phyloP scores from a whole-genome alignment of 768 basidiomycete genomes.

The Lenzites betulinus region DNA sequence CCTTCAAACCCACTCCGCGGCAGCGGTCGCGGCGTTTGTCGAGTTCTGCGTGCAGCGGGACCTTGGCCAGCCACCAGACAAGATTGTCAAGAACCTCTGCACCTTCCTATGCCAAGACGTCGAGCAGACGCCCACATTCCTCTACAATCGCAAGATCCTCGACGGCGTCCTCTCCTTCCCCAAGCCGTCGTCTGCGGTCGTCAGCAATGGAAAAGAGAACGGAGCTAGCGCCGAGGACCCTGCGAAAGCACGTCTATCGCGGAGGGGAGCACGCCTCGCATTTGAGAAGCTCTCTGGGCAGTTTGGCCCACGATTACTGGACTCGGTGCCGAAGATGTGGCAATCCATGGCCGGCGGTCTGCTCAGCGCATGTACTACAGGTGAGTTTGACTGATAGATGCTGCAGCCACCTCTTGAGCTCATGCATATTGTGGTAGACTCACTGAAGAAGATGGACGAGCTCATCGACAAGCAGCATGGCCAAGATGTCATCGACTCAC shows the following conservation, averaged over 20 bases:
- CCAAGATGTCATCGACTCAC: conserved; percentile 89
- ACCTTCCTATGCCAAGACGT: conserved; percentile 94
- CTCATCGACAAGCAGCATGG: conserved; percentile 73
- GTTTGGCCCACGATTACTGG: conserved; percentile 74
- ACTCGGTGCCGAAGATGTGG: conserved; percentile 93
- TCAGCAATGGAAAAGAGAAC: conserved; percentile 39
- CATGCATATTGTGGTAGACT: conserved; percentile 39
- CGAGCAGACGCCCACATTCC: conserved; percentile 88
- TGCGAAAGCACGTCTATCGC: conserved; percentile 66
- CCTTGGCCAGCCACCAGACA: conserved; percentile 85
- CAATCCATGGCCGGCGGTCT: conserved; percentile 85
- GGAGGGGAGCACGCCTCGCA: conserved; percentile 84
- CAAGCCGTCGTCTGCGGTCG: conserved; percentile 36
- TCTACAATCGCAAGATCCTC: conserved; percentile 55
- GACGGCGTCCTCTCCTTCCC: conserved; percentile 82
- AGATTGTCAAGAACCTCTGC: conserved; percentile 96
- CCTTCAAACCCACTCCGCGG: conserved; percentile 86
- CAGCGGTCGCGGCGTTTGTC: conserved; percentile 84
- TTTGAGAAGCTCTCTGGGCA: conserved; percentile 74
- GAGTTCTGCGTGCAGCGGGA: conserved; percentile 76
- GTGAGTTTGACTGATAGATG: conserved; percentile 43
- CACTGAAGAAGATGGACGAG: conserved; percentile 57
- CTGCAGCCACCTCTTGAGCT: too few relatives aligned
- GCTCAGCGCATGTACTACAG: conserved; percentile 61
- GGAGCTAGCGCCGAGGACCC: conserved; percentile 58